Percentiles rank a stretch among this genome's conserved stretches.
These are phyloP conservation scores for Arxiozyma bovina DNA, from an alignment of 1,139 yeast species.

Conservation along the genomic window DNA sequence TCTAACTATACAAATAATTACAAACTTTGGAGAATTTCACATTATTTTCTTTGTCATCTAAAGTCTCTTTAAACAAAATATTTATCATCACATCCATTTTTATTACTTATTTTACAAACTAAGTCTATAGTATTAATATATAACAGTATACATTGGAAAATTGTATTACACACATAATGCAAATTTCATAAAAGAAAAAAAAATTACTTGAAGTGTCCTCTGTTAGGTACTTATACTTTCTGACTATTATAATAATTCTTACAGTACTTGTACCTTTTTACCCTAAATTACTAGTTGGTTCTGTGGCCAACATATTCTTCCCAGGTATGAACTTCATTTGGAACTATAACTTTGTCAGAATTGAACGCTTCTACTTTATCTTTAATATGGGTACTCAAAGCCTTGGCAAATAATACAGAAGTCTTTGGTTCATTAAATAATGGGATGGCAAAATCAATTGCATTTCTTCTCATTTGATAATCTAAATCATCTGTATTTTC, in stretches of 20 bases:
- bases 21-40: too few species aligned
- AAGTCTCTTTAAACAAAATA: too few species aligned
- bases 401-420: constrained; percentile 74
- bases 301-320: constrained; percentile 91
- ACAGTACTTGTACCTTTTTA: too few species aligned
- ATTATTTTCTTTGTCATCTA: too few species aligned
- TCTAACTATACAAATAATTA: too few species aligned
- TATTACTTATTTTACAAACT: too few species aligned
- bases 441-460: constrained; percentile 95
- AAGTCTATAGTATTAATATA: too few species aligned
- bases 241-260: not conserved
- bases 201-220: not conserved
- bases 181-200: too few species aligned
- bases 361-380: constrained; percentile 38
- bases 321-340: constrained; percentile 88
- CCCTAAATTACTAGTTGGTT: constrained; percentile 33
- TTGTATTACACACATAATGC: too few species aligned
- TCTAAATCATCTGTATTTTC: constrained; percentile 77
- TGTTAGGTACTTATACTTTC: not conserved
- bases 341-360: constrained; percentile 46
- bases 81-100: too few species aligned
- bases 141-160: too few species aligned
- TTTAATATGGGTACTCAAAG: constrained; percentile 66
- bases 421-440: constrained; percentile 95
- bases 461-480: constrained; percentile 96